Evolutionary conservation across 2,329 filamentous ascomycete species (phyloP), one percentile per base, ranked within the genome.

Genomic region (Nannizziopsis arthrosporioides): DNA sequence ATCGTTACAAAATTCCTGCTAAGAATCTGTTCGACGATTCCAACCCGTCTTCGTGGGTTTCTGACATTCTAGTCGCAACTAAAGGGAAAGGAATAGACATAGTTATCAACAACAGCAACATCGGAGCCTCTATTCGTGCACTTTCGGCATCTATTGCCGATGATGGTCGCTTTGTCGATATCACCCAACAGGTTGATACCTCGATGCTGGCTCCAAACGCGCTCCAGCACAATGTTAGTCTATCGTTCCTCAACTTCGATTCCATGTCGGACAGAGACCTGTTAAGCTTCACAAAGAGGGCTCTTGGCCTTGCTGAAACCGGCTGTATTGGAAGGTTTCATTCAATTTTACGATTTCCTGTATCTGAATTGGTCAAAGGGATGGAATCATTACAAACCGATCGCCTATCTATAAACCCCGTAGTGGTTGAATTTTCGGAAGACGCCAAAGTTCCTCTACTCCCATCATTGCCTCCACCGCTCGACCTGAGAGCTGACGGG

Each of bases 101-200:
- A 10, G 44, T 54, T 30, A 42, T 56, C 3, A 54, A 56, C 32
- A 54, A 48, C 11, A 40, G 51, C 1, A 12, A 43, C 27, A 53
- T 51, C 9, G 46, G 22, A 51, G 10, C 14, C 39, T 5, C 42
- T 54, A 2, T 34, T 31, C 10, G 32, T 14, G 4, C 37, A 42
- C 10, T 53, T 42, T 43, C 8, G 37, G 5, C 50, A 42, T 15
- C 22, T 52, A 12, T 52, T 53, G 1, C 27, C n/a, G 3, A 50
- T 51, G 22, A 27, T 43, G 54, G 54, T 5, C 27, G 17, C 8
- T 49, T 56, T 30, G 18, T 56, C 4, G 54, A 56, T 15, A 44
- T 56, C 10, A 49, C 51, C n/a, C 30, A 48, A 11, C 19, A 22
- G 1, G 46, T 49, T 31, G n/a, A 27, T 27, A 27, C 22, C 3